Conservation (phyloP, 139 green algal genomes). For the Picochlorum sp. region DNA sequence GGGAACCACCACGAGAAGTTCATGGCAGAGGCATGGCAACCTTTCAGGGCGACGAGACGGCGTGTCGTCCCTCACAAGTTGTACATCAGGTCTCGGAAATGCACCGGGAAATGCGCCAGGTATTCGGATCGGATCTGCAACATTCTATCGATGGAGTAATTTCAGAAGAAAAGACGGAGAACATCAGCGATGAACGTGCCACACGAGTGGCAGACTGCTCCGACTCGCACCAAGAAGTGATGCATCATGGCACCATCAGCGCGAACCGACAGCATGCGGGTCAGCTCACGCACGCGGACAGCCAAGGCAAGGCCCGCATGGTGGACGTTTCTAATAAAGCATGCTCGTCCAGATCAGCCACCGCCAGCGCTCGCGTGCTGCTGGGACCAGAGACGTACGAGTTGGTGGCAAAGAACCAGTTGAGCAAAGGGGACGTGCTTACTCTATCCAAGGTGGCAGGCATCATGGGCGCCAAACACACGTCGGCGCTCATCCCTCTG, state of each 20-base stretch:
- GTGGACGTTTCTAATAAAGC: constrained; percentile 70
- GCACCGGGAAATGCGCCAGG: too few relatives aligned
- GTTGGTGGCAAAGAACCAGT: constrained; percentile 49
- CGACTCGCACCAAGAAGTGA: too few relatives aligned
- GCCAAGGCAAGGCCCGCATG: constrained; percentile 55
- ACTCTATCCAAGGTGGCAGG: constrained; percentile 71
- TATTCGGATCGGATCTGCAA: too few relatives aligned
- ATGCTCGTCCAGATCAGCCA: constrained; percentile 36
- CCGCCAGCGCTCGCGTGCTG: constrained; percentile 50
- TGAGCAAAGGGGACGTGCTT: constrained; percentile 73
- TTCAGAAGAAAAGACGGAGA: too few relatives aligned
- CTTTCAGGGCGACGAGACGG: too few relatives aligned
- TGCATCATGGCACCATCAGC: neutral
- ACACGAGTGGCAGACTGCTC: too few relatives aligned
- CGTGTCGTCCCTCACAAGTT: too few relatives aligned
- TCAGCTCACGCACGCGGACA: constrained; percentile 38
- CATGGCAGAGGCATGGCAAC: too few relatives aligned
- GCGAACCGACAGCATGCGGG: neutral
- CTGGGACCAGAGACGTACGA: constrained; percentile 51
- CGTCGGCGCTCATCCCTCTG: constrained; percentile 70
- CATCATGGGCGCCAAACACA: constrained; percentile 87
- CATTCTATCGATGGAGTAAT: too few relatives aligned
- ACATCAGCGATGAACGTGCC: too few relatives aligned
- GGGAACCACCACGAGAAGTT: too few relatives aligned
- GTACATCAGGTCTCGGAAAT: too few relatives aligned